Conservation (phyloP, 2,329 filamentous ascomycete species). For the Fusarium luffae region DNA sequence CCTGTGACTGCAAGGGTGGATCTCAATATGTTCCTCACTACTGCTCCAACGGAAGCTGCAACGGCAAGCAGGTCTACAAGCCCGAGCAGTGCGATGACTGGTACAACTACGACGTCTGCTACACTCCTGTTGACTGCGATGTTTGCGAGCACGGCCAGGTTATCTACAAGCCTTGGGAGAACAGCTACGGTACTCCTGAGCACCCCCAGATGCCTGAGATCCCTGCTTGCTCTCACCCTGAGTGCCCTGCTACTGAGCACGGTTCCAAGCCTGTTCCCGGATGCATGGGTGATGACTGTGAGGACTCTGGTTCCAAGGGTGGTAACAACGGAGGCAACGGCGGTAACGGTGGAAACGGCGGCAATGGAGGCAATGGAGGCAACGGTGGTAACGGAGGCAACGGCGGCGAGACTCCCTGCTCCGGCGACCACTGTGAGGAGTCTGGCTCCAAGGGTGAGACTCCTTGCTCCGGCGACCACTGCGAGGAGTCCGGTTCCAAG, state of each 20-base stretch:
- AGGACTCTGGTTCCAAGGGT: neutral
- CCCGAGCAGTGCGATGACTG: constrained; percentile 34
- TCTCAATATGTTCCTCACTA: constrained; percentile 34
- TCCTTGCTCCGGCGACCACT: too few species aligned
- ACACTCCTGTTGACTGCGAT: constrained; percentile 25
- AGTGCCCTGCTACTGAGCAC: constrained; percentile 9
- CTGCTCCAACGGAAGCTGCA: constrained; percentile 33
- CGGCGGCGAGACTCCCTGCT: too few species aligned
- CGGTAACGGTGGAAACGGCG: accelerated
- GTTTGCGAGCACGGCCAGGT: constrained; percentile 27
- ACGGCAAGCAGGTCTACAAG: constrained; percentile 40
- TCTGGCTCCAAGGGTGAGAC: neutral
- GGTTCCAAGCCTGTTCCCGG: neutral
- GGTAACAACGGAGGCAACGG: neutral
- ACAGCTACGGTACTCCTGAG: constrained; percentile 18
- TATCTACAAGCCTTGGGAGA: constrained; percentile 43
- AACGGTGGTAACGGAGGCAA: neutral
- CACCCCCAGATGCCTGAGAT: constrained; percentile 4
- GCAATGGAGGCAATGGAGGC: accelerated
- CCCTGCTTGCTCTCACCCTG: constrained; percentile 8
- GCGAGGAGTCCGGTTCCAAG: neutral
- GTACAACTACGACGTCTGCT: constrained; percentile 28
- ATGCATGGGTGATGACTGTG: neutral
- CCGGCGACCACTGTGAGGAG: too few species aligned
- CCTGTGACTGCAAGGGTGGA: constrained; percentile 38